Conservation (phyloP, 257 asterid species). For the Handroanthus guayacan region DNA sequence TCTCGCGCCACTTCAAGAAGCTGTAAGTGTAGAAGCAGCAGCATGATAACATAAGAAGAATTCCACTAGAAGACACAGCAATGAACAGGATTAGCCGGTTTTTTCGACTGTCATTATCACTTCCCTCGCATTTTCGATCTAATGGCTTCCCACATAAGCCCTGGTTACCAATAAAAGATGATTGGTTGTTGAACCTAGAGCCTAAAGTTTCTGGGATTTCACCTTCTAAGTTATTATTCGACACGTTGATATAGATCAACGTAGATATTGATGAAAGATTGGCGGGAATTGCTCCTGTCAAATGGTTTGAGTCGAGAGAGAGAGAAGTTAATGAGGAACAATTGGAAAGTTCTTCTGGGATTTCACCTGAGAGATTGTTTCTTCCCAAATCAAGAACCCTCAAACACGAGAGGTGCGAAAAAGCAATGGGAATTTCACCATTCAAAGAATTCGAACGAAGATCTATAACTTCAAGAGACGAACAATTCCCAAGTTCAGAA, state of each 20-base stretch:
- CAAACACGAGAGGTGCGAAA: constrained; percentile 56
- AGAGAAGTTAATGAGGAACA: constrained; percentile 59
- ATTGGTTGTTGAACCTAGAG: constrained; percentile 55
- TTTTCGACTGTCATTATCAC: constrained; percentile 43
- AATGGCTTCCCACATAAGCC: constrained; percentile 73
- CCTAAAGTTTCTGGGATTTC: constrained; percentile 60
- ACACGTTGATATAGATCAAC: constrained; percentile 59
- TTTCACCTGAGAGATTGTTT: constrained; percentile 66
- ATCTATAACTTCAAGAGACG: constrained; percentile 56
- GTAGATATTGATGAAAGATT: constrained; percentile 54
- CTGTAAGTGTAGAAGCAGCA: constrained; percentile 75
- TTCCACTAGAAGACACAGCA: constrained; percentile 72
- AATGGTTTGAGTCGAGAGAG: constrained; percentile 51
- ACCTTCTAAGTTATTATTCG: constrained; percentile 63
- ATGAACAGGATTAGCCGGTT: constrained; percentile 63
- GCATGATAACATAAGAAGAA: constrained; percentile 61
- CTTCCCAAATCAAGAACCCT: constrained; percentile 60
- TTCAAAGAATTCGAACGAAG: constrained; percentile 60
- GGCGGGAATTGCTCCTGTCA: constrained; percentile 62
- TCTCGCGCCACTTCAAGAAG: constrained; percentile 78
- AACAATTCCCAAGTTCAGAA: constrained; percentile 65
- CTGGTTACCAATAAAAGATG: constrained; percentile 55
- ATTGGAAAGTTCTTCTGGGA: constrained; percentile 59
- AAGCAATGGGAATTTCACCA: constrained; percentile 58
- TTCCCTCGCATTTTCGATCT: constrained; percentile 49